Evolutionary conservation across 768 basidiomycete species (phyloP).

Genomic region (Gymnopilus dilepis): DNA sequence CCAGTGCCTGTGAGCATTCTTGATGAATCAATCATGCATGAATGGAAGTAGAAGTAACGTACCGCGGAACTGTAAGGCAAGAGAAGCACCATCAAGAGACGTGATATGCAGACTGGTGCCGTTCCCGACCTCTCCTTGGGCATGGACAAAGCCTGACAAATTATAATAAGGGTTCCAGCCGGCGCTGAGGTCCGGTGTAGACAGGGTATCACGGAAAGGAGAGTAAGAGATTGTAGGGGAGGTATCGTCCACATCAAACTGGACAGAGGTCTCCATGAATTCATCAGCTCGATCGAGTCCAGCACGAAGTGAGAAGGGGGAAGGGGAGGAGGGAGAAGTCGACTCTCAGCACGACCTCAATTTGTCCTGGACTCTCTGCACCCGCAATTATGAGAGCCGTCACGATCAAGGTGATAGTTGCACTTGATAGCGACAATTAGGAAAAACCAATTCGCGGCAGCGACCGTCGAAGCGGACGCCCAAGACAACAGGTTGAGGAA

Average conservation of each 20-base stretch:
- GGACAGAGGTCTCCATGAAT: slow-evolving; percentile 34
- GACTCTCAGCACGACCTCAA: neutral
- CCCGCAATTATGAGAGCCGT: slow-evolving; percentile 14
- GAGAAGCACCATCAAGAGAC: slow-evolving; percentile 57
- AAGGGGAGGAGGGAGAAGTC: slow-evolving; percentile 10
- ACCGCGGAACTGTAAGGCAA: slow-evolving; percentile 70
- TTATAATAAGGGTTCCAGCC: slow-evolving; percentile 77
- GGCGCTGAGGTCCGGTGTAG: slow-evolving; percentile 49
- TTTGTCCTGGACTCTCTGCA: slow-evolving; percentile 16
- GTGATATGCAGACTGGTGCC: slow-evolving; percentile 71
- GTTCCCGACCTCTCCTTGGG: slow-evolving; percentile 48
- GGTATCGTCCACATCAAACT: slow-evolving; percentile 65
- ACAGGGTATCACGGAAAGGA: slow-evolving; percentile 62
- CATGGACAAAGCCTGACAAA: slow-evolving; percentile 49
- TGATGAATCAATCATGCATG: slow-evolving; percentile 1
- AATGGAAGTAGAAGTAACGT: slow-evolving; percentile 25
- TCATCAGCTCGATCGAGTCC: slow-evolving; percentile 27
- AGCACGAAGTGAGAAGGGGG: slow-evolving; percentile 22
- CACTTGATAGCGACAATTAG: neutral
- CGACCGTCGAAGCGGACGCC: slow-evolving; percentile 1
- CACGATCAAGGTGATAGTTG: slow-evolving; percentile 1
- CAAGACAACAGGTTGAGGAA: neutral
- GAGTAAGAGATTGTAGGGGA: slow-evolving; percentile 67
- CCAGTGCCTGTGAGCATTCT: slow-evolving; percentile 56
- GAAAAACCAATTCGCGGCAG: slow-evolving; percentile 8